Conservation (phyloP, 805 yeast genomes). For the Candida insectorum region DNA sequence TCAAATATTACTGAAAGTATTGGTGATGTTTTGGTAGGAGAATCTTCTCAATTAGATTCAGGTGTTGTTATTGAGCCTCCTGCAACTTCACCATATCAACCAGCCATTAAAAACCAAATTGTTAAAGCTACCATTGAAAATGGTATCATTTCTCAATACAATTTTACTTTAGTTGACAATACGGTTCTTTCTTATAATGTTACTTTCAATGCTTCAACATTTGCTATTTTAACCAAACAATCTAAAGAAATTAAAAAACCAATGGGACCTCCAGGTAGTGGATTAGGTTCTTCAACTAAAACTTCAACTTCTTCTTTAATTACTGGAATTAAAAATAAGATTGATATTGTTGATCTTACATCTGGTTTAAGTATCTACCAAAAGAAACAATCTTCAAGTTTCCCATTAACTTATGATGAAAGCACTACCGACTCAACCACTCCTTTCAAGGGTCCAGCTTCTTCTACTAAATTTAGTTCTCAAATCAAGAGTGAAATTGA, state of each 20-base stretch:
- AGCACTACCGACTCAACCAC: constrained; percentile 5
- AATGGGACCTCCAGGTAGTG: constrained; percentile 15
- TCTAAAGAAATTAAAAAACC: constrained; percentile 6
- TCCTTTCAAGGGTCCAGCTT: constrained; percentile 5
- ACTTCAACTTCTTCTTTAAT: constrained; percentile 4
- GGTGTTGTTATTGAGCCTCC: constrained; percentile 23
- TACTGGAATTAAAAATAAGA: constrained; percentile 7
- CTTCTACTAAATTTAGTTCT: constrained; percentile 1
- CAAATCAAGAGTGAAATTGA: constrained; percentile 7
- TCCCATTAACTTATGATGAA: constrained; percentile 12
- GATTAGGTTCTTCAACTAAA: constrained; percentile 9
- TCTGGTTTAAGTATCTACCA: constrained; percentile 6
- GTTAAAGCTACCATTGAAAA: constrained; percentile 14
- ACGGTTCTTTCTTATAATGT: constrained; percentile 16
- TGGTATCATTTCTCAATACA: constrained; percentile 17
- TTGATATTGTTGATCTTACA: constrained; percentile 5
- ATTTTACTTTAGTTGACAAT: constrained; percentile 22
- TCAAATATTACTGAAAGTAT: constrained; percentile 10
- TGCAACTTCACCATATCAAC: constrained; percentile 16
- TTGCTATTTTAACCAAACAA: constrained; percentile 13
- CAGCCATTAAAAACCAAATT: constrained; percentile 17
- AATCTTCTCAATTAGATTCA: constrained; percentile 15
- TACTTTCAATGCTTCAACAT: constrained; percentile 12
- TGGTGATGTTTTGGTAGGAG: constrained; percentile 16
- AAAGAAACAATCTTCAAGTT: constrained; percentile 5